These are phyloP conservation scores for Phytophthora parvispora DNA, from an alignment of 352 stramenopile species.

Conservation along the genomic window DNA sequence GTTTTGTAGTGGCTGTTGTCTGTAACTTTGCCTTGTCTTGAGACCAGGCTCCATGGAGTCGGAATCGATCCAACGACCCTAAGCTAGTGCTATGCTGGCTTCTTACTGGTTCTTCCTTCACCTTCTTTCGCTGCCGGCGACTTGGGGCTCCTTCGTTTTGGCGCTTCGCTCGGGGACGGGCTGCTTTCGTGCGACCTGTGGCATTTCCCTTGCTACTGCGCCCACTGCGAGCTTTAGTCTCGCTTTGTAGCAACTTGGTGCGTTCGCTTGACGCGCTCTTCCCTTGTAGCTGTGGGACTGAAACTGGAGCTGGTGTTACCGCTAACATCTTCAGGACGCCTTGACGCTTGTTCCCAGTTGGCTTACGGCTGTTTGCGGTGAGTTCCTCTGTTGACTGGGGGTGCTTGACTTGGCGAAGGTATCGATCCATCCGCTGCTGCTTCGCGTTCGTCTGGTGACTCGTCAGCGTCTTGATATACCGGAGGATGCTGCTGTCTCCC, in stretches of 20 bases:
- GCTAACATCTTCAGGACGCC: neutral
- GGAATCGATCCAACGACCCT: slow-evolving; percentile 25
- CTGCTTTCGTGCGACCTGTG: neutral
- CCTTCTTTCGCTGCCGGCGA: slow-evolving; percentile 12
- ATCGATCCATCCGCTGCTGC: slow-evolving; percentile 55
- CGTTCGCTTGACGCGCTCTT: neutral
- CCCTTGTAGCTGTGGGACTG: neutral
- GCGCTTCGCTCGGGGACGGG: slow-evolving; percentile 12
- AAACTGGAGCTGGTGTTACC: neutral
- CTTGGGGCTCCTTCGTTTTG: slow-evolving; percentile 4
- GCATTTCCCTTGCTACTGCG: neutral
- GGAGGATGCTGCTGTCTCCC: slow-evolving; percentile 49
- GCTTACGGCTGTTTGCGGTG: neutral
- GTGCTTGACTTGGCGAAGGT: slow-evolving; percentile 39
- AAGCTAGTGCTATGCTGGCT: slow-evolving; percentile 1
- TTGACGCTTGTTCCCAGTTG: neutral
- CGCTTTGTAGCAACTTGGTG: neutral
- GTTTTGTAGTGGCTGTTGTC: neutral
- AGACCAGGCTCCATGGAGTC: slow-evolving; percentile 11
- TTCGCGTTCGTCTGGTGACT: slow-evolving; percentile 53
- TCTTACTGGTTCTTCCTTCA: slow-evolving; percentile 7
- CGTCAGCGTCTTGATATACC: slow-evolving; percentile 62
- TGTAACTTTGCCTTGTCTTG: slow-evolving; percentile 2
- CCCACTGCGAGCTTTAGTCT: neutral
- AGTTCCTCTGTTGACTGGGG: neutral